phyloP scores from a whole-genome alignment of 2,329 filamentous ascomycete genomes.

The Cercospora zeae-maydis region DNA sequence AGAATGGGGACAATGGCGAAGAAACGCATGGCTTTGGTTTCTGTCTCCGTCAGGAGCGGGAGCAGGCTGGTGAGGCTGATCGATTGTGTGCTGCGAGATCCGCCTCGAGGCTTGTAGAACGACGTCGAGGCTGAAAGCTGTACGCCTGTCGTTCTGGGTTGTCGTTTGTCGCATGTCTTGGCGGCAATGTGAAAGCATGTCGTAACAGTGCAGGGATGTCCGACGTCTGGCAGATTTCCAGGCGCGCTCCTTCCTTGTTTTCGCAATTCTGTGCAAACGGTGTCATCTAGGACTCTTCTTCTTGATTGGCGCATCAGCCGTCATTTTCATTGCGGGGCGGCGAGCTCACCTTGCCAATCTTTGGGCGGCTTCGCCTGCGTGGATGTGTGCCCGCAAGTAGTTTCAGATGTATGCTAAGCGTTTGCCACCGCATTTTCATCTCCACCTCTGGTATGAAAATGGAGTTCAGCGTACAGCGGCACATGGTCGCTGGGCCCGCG shows the following conservation, averaged over 20 bases:
- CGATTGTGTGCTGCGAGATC: background rate
- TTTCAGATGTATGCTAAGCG: background rate
- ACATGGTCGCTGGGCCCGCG: constrained; percentile 55
- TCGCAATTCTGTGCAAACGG: background rate
- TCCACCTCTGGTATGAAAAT: background rate
- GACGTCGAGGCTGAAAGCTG: background rate
- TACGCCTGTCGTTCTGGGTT: background rate
- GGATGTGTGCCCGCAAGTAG: background rate
- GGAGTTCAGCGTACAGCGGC: constrained; percentile 43
- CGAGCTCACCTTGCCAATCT: background rate
- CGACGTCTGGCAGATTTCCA: background rate
- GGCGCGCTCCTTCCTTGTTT: background rate
- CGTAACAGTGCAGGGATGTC: background rate
- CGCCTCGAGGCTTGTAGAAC: background rate
- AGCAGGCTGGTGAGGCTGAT: background rate
- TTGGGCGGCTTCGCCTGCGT: background rate
- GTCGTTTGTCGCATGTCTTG: background rate
- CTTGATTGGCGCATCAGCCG: background rate
- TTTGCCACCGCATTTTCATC: background rate
- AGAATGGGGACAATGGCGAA: background rate
- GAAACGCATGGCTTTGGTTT: background rate
- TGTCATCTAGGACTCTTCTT: background rate
- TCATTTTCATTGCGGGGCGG: background rate
- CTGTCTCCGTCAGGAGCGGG: background rate
- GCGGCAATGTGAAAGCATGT: background rate